phyloP scores from a whole-genome alignment of 2,329 filamentous ascomycete species.

The Scedosporium apiospermum region DNA sequence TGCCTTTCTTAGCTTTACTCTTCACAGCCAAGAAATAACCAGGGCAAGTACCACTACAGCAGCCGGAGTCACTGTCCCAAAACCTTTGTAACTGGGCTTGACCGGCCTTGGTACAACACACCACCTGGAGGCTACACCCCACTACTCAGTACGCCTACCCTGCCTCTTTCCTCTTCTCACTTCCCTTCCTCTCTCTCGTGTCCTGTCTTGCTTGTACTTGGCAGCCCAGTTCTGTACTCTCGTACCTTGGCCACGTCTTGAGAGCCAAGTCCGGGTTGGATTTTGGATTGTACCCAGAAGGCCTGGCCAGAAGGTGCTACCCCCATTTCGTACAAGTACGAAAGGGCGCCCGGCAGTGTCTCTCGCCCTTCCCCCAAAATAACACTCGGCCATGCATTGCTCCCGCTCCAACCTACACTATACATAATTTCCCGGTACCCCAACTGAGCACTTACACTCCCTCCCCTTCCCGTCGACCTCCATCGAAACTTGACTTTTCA shows the following conservation, averaged over 20 bases:
- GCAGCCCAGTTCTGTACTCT: background rate
- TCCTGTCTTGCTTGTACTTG: background rate
- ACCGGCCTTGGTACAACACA: slow-evolving; percentile 2
- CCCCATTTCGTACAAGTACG: slow-evolving; percentile 1
- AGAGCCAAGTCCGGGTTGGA: background rate
- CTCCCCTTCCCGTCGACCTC: background rate
- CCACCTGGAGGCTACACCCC: background rate
- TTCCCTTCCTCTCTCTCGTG: background rate
- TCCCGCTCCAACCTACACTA: slow-evolving; percentile 3
- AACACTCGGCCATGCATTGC: slow-evolving; percentile 1
- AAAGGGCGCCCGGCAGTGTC: background rate
- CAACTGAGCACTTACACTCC: slow-evolving; percentile 3
- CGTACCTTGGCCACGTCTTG: background rate
- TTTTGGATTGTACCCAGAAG: background rate
- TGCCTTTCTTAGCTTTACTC: background rate
- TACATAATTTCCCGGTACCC: slow-evolving; percentile 6
- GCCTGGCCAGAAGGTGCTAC: background rate
- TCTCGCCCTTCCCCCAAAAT: slow-evolving; percentile 2
- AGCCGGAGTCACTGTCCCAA: background rate
- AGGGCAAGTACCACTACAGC: background rate
- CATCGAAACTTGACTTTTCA: background rate
- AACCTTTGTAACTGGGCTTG: slow-evolving; percentile 2
- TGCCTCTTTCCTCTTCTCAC: background rate
- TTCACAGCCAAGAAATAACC: background rate
- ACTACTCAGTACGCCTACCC: background rate